Evolutionary conservation across 2,329 filamentous ascomycete species (phyloP), one percentile per base, ranked within the genome.

Genomic region (Claviceps sp.): DNA sequence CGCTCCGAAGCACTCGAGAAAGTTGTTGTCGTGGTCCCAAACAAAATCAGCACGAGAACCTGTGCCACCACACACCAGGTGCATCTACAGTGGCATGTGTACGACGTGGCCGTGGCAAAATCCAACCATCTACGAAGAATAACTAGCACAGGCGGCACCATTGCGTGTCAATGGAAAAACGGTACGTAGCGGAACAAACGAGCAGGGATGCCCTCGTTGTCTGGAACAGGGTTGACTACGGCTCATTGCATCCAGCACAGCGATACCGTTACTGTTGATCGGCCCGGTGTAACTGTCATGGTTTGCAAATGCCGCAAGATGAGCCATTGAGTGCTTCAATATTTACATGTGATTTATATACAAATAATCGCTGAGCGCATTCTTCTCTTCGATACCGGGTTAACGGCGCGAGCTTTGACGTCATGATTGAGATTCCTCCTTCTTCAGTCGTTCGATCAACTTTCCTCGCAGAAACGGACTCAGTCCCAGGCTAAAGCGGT

Each of bases 401-500:
- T 6, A 20, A 24, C 18, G 34, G 20, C 14, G 20, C 40, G 36
- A 14, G 30, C 30, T 34, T 34, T 34, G 30, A 47, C 18, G 16
- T 47, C 42, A 50, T 14, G 26, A 37, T 14, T 38, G 44, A 18
- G 50, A 47, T 20, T 54, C 77, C 56, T 81, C 77, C 54, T 73
- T 68, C 48, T 65, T 67, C 34, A 83, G 66, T 47, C 71, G 71
- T 58, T 78, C 71, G 14, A 79, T 61, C 49, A 83, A 62, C 60
- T 78, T 82, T 34, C 63, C 71, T 52, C 71, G 68, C 49, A 83
- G 59, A 59, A 75, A 82, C 1, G 65, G 64, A 45, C 65, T 57
- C 48, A 67, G 49, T 40, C 65, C 65, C 42, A 67, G 44, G 26
- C 65, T 67, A 44, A 9, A 45, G 9, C 16, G 34, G 6, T 44